Conservation (phyloP, 2,329 filamentous ascomycete species). For the Fusarium devonianum region DNA sequence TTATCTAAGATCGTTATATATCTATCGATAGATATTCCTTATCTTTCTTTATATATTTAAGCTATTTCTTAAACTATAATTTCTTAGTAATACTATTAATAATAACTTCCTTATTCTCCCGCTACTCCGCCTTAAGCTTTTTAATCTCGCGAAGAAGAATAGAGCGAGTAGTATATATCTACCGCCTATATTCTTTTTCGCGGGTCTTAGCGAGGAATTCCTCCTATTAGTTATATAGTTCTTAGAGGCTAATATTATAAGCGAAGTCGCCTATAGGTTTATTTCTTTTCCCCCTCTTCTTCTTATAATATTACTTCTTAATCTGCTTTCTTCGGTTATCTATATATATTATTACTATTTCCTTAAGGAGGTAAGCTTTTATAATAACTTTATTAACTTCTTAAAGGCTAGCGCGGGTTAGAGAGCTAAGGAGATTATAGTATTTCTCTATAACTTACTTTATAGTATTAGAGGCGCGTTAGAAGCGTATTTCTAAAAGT, state of each 20-base stretch:
- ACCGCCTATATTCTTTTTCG: not conserved
- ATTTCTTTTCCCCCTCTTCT: not conserved
- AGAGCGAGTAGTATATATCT: not conserved
- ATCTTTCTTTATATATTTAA: not conserved
- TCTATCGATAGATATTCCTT: conserved; percentile 2
- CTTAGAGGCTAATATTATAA: not conserved
- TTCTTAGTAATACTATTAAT: not conserved
- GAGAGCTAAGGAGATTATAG: not conserved
- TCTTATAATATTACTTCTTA: conserved; percentile 1
- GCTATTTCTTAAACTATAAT: conserved; percentile 3
- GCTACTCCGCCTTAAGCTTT: not conserved
- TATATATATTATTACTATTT: not conserved
- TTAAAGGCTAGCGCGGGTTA: not conserved
- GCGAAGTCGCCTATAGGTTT: not conserved
- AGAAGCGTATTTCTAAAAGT: not conserved
- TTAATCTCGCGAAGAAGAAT: not conserved
- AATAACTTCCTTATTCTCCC: not conserved
- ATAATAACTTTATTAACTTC: not conserved
- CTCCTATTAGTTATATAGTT: not conserved
- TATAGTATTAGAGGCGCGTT: conserved; percentile 1
- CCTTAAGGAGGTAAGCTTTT: not conserved
- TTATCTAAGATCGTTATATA: not conserved
- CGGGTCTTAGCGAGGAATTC: not conserved
- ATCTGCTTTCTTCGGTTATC: not conserved
- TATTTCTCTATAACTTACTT: conserved; percentile 4